A percentile compares a stretch with the other conserved stretches of the same genome.
Evolutionary conservation across 1,139 yeast species (phyloP).

Genomic region (Pichia cactophila): DNA sequence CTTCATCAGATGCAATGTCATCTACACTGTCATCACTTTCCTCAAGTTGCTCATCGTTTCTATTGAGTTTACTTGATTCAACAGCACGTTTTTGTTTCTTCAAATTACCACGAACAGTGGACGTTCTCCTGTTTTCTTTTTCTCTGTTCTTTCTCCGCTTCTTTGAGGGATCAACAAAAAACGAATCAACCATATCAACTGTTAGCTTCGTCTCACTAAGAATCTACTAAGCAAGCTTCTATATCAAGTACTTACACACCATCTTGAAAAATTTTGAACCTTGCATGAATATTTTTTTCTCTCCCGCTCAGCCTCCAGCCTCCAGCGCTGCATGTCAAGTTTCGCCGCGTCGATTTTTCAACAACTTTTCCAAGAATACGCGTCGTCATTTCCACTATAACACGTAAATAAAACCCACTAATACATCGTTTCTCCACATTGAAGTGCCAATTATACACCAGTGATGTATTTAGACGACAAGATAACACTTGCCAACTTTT

Average conservation of each 20-base stretch:
- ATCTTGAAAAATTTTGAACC: background rate
- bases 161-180: conserved; percentile 54
- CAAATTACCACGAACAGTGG: conserved; percentile 15
- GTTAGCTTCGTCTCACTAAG: background rate
- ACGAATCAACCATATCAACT: conserved; percentile 45
- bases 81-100: conserved; percentile 12
- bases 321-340: too few species aligned
- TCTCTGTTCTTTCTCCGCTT: conserved; percentile 44
- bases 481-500: conserved; percentile 21
- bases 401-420: too few species aligned
- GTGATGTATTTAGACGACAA: conserved; percentile 9
- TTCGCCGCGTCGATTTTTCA: background rate
- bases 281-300: too few species aligned
- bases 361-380: background rate
- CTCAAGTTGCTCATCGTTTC: conserved; percentile 8
- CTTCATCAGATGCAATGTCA: conserved; percentile 36
- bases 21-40: conserved; percentile 13
- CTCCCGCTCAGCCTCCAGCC: background rate
- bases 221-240: background rate
- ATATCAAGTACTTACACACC: background rate
- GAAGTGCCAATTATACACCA: background rate
- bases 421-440: too few species aligned
- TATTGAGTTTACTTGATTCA: conserved; percentile 8
- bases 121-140: conserved; percentile 32
- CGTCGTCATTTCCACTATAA: background rate